phyloP scores from a whole-genome alignment of 2,329 filamentous ascomycete species.

The Hyphodiscus sp. region DNA sequence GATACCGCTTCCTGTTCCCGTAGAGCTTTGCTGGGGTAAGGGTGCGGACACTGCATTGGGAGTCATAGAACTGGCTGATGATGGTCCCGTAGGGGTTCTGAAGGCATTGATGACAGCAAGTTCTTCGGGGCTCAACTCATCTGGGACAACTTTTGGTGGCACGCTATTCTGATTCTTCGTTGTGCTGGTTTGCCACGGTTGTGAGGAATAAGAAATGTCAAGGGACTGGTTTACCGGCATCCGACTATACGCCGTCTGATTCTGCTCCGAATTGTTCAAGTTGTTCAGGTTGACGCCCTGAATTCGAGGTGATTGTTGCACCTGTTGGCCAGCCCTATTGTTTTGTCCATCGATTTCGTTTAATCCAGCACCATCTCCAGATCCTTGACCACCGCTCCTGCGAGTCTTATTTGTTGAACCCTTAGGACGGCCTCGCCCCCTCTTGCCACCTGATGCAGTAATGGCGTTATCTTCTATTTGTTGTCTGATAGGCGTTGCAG shows the following conservation, averaged over 20 bases:
- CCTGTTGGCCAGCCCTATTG: constrained; percentile 6
- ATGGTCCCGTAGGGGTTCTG: constrained; percentile 14
- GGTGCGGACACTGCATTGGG: constrained; percentile 18
- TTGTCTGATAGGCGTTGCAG: constrained; percentile 17
- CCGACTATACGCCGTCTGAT: constrained; percentile 3
- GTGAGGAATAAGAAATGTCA: constrained; percentile 15
- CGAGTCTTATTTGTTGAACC: constrained; percentile 42
- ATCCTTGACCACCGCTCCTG: constrained; percentile 17
- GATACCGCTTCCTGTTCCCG: constrained; percentile 14
- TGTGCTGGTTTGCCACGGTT: constrained; percentile 20
- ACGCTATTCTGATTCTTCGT: neutral
- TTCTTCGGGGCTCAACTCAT: constrained; percentile 29
- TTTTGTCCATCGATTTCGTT: constrained; percentile 13
- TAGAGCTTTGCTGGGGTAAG: constrained; percentile 1
- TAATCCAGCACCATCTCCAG: constrained; percentile 3
- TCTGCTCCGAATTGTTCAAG: constrained; percentile 9
- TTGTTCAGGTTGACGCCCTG: constrained; percentile 10
- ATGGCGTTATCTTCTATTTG: constrained; percentile 11
- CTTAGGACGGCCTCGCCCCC: constrained; percentile 39
- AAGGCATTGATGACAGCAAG: constrained; percentile 29
- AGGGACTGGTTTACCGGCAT: constrained; percentile 32
- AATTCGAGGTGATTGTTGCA: constrained; percentile 12
- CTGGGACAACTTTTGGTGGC: neutral
- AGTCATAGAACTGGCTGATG: constrained; percentile 8
- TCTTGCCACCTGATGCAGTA: constrained; percentile 23